These are phyloP conservation scores for Cladosporium sp. DNA, from an alignment of 2,329 filamentous ascomycete species.

Conservation along the genomic window DNA sequence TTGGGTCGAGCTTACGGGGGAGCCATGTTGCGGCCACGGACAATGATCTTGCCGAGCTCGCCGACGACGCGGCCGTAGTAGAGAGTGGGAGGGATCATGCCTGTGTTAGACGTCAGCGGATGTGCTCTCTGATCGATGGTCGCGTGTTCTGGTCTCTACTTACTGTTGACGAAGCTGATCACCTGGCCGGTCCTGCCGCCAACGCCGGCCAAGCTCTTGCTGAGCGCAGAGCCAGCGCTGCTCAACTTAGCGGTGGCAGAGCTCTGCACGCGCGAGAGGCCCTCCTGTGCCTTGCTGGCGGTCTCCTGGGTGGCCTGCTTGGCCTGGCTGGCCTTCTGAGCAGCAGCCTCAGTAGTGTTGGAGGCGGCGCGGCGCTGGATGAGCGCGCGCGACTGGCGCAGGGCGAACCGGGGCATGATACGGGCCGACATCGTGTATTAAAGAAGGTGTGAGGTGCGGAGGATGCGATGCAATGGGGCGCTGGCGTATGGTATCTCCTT, in stretches of 20 bases:
- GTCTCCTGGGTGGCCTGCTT: constrained; percentile 41
- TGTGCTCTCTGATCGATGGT: background rate
- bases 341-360: constrained; percentile 44
- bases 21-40: constrained; percentile 82
- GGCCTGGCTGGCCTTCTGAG: constrained; percentile 32
- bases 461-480: constrained; percentile 18
- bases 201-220: constrained; percentile 65
- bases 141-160: constrained; percentile 33
- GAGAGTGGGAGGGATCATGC: constrained; percentile 75
- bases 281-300: constrained; percentile 67
- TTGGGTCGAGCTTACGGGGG: constrained; percentile 70
- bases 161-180: constrained; percentile 81
- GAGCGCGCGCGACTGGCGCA: constrained; percentile 40
- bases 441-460: constrained; percentile 14
- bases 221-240: constrained; percentile 64
- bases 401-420: constrained; percentile 42
- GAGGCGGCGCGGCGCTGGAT: constrained; percentile 46
- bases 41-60: constrained; percentile 83
- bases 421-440: constrained; percentile 42
- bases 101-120: constrained; percentile 42
- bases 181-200: constrained; percentile 78
- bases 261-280: constrained; percentile 74
- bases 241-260: constrained; percentile 73
- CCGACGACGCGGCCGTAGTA: constrained; percentile 90
- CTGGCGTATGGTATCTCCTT: constrained; percentile 13